phyloP scores from a whole-genome alignment of 2,329 filamentous ascomycete species.

The Alternaria tenuissima region DNA sequence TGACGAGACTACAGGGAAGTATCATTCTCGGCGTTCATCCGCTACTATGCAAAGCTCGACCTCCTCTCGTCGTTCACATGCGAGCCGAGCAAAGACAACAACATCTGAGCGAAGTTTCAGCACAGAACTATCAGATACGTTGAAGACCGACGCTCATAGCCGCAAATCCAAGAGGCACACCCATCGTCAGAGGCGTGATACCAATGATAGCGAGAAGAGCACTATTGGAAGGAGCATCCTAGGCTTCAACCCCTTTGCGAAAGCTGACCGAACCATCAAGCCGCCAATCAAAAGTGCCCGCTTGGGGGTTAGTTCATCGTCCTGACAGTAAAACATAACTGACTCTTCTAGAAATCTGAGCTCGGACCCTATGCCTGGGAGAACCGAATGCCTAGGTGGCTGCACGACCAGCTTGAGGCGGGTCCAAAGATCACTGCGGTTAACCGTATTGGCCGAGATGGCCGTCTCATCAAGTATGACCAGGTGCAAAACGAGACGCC shows the following conservation, averaged over 20 bases:
- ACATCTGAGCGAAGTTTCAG: slow-evolving; percentile 34
- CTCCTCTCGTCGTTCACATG: slow-evolving; percentile 19
- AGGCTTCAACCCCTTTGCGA: slow-evolving; percentile 46
- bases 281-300: slow-evolving; percentile 42
- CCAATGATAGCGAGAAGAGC: slow-evolving; percentile 45
- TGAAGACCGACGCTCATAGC: slow-evolving; percentile 25
- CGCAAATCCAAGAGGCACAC: slow-evolving; percentile 36
- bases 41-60: slow-evolving; percentile 41
- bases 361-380: slow-evolving; percentile 60
- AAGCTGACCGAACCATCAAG: slow-evolving; percentile 35
- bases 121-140: slow-evolving; percentile 28
- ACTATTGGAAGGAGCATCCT: slow-evolving; percentile 47
- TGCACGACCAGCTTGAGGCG: slow-evolving; percentile 52
- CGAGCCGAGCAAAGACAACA: slow-evolving; percentile 29
- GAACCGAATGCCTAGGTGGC: slow-evolving; percentile 55
- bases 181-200: slow-evolving; percentile 36
- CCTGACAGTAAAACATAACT: slow-evolving; percentile 20
- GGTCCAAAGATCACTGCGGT: slow-evolving; percentile 51
- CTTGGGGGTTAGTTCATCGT: slow-evolving; percentile 44
- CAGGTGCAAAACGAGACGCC: slow-evolving; percentile 56
- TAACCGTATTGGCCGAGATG: slow-evolving; percentile 54
- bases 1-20: slow-evolving; percentile 44
- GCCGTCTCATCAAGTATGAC: slow-evolving; percentile 52
- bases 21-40: slow-evolving; percentile 45
- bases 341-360: slow-evolving; percentile 50